phyloP scores from a whole-genome alignment of 1,139 yeast genomes.

The Magnusiomyces ingens region DNA sequence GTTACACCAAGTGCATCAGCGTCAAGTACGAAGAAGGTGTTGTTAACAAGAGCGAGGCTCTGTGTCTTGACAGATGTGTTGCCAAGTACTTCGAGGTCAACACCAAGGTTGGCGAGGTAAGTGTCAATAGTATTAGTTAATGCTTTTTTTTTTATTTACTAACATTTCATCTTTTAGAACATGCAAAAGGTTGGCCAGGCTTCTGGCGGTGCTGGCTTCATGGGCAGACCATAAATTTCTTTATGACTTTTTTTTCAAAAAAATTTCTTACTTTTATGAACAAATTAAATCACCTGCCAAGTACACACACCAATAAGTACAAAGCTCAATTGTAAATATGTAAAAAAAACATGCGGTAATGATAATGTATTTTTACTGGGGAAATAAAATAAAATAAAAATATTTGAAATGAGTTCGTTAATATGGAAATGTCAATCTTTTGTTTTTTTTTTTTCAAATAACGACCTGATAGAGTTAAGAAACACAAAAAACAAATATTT shows the following conservation, averaged over 20 bases:
- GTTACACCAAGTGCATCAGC: constrained; percentile 82
- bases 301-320: constrained; percentile 11
- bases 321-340: constrained; percentile 15
- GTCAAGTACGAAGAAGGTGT: constrained; percentile 69
- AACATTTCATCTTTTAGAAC: constrained; percentile 21
- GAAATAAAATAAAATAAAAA: neutral
- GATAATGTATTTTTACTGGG: neutral
- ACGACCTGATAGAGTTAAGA: neutral
- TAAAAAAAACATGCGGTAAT: neutral
- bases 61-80: constrained; percentile 96
- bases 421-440: no score
- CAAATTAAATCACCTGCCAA: no score
- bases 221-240: constrained; percentile 5
- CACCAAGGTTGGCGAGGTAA: constrained; percentile 82
- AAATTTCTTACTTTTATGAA: no score
- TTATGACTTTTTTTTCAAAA: no score
- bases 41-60: constrained; percentile 73
- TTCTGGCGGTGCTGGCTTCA: constrained; percentile 4
- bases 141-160: neutral
- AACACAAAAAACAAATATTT: neutral
- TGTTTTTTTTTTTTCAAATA: no score
- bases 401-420: neutral
- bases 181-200: constrained; percentile 29
- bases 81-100: constrained; percentile 94
- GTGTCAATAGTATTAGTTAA: constrained; percentile 13